phyloP scores from a whole-genome alignment of 495 filamentous ascomycete species.

The Daldinia childiae region DNA sequence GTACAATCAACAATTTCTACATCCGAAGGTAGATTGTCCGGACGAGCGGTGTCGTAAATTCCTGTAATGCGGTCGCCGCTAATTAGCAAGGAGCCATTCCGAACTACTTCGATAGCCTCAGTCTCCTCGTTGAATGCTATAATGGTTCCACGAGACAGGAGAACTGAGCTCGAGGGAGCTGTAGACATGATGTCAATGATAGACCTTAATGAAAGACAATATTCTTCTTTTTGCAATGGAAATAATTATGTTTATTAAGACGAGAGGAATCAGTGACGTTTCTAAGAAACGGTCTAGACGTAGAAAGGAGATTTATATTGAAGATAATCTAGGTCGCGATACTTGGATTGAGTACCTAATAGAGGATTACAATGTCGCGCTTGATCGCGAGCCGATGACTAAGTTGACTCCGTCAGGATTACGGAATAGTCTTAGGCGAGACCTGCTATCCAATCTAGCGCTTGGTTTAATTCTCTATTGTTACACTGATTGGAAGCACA shows the following conservation, averaged over 20 bases:
- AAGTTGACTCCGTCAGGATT: neutral
- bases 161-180: conserved; percentile 40
- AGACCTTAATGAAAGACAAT: neutral
- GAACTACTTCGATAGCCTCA: conserved; percentile 50
- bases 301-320: neutral
- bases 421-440: no score
- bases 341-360: neutral
- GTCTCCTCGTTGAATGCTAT: conserved; percentile 51
- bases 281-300: neutral
- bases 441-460: no score
- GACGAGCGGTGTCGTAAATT: conserved; percentile 42
- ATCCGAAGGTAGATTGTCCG: conserved; percentile 24
- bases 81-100: conserved; percentile 52
- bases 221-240: neutral
- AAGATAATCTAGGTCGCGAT: neutral
- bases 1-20: conserved; percentile 60
- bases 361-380: neutral
- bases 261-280: neutral
- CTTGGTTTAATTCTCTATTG: no score
- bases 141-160: conserved; percentile 55
- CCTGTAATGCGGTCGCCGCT: conserved; percentile 52
- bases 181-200: conserved; percentile 12
- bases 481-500: neutral
- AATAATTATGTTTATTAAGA: neutral
- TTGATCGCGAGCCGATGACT: neutral